Conservation (phyloP, 108 stramenopile genomes). For the Cylindrotheca fusiformis region DNA sequence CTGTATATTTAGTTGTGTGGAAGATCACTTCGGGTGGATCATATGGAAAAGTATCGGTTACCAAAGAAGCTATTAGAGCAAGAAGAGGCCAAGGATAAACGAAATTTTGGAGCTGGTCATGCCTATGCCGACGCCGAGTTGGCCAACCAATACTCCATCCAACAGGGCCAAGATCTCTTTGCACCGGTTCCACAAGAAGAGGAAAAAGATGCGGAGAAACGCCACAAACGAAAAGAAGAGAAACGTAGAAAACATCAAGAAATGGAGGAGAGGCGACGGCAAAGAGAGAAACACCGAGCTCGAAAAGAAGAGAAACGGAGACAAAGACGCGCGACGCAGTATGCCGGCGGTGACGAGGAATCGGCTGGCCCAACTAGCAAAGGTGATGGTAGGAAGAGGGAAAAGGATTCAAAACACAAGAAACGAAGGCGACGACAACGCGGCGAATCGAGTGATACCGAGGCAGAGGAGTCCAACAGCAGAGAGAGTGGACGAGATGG, state of each 20-base stretch:
- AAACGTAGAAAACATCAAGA: not conserved
- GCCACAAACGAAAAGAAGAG: not conserved
- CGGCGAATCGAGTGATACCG: too few species aligned
- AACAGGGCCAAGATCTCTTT: slow-evolving; percentile 91
- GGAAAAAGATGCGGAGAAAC: not conserved
- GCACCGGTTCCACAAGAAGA: slow-evolving; percentile 31
- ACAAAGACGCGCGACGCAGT: not conserved
- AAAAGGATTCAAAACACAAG: not conserved
- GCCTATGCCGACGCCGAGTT: slow-evolving; percentile 87
- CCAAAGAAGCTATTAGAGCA: slow-evolving; percentile 89
- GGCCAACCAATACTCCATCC: slow-evolving; percentile 64
- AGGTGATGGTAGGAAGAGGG: not conserved
- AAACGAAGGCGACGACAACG: not conserved
- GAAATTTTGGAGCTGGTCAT: slow-evolving; percentile 63
- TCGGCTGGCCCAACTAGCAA: not conserved
- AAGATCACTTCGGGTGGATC: slow-evolving; percentile 92
- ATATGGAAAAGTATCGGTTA: slow-evolving; percentile 93
- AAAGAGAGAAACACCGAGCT: not conserved
- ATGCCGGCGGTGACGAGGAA: not conserved
- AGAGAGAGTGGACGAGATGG: too few species aligned
- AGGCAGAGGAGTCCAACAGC: too few species aligned
- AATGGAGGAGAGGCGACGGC: not conserved
- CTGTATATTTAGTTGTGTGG: slow-evolving; percentile 26
- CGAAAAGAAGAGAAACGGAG: not conserved
- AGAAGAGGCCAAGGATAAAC: slow-evolving; percentile 48